Base-by-base conservation (phyloP, 2,329 filamentous ascomycete species). In the Aphanocladium album region DNA sequence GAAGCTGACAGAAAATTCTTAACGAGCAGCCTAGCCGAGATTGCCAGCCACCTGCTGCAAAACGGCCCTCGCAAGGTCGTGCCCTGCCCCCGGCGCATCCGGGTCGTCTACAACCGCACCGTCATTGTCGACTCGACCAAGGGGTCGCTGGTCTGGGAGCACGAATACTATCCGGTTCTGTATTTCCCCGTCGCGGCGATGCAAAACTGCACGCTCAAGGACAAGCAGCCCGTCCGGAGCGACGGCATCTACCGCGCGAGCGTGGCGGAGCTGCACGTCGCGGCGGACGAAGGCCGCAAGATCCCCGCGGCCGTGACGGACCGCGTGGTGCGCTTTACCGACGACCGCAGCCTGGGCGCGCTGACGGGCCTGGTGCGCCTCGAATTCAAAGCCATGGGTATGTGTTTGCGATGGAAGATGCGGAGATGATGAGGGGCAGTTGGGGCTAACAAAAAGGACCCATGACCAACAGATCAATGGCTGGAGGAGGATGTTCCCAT, bases 401-500 rank as follows among this genome's bases (percentile, higher is more conserved):
- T 25, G 68, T 57, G n/a, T n/a, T n/a, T n/a, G n/a, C n/a, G n/a
- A n/a, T n/a, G n/a, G n/a, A n/a, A n/a, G n/a, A n/a, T n/a, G n/a
- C n/a, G n/a, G n/a, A n/a, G n/a, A n/a, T n/a, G n/a, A n/a, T n/a
- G n/a, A n/a, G n/a, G n/a, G n/a, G n/a, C n/a, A n/a, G n/a, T n/a
- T n/a, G n/a, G n/a, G n/a, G n/a, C n/a, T n/a, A n/a, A n/a, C n/a
- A n/a, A n/a, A n/a, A n/a, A n/a, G n/a, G n/a, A n/a, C n/a, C n/a
- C n/a, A n/a, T 17, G 1, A 33, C 4, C 21, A 27, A 27, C 9
- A 76, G 74, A 75, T 64, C 71, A 72, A 62, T 76, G 74, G 74
- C 60, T 76, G 1, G 84, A 87, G 67, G 86, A 88, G 71, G 83
- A 87, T 55, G 73, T 75, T 1, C 80, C 79, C 1, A 81, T 88